These are phyloP conservation scores for Aspergillus pseudotamarii DNA, from an alignment of 2,329 filamentous ascomycete species.

Conservation along the genomic window DNA sequence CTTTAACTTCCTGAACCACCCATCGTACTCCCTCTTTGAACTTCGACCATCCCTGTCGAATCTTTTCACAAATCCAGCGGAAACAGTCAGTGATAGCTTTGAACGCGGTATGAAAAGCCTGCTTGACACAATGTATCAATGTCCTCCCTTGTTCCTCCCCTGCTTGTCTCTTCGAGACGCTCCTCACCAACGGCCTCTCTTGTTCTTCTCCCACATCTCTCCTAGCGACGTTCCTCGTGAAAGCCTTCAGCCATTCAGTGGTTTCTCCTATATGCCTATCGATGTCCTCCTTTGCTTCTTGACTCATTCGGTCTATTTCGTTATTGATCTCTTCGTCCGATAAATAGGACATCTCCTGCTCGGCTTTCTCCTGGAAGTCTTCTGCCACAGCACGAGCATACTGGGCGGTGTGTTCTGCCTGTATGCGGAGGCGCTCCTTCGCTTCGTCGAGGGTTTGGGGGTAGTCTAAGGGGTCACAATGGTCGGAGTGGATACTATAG, in stretches of 20 bases:
- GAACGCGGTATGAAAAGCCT: background rate
- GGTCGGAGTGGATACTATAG: background rate
- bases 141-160: background rate
- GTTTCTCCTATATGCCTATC: background rate
- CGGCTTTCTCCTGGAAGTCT: background rate
- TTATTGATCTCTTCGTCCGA: background rate
- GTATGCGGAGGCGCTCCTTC: background rate
- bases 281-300: background rate
- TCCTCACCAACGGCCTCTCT: background rate
- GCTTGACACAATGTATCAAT: background rate
- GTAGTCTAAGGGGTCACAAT: background rate
- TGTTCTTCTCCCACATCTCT: background rate
- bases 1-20: background rate
- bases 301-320: background rate
- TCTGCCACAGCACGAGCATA: background rate
- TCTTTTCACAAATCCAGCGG: background rate
- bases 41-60: background rate
- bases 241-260: background rate
- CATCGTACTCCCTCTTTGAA: background rate
- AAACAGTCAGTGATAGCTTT: background rate
- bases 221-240: background rate
- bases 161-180: background rate
- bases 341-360: background rate
- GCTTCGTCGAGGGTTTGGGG: background rate
- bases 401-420: background rate